Percentiles rank a stretch among this genome's conserved stretches.
These are phyloP conservation scores for Cystoderma amianthinum DNA, from an alignment of 768 basidiomycete species.

Conservation along the genomic window DNA sequence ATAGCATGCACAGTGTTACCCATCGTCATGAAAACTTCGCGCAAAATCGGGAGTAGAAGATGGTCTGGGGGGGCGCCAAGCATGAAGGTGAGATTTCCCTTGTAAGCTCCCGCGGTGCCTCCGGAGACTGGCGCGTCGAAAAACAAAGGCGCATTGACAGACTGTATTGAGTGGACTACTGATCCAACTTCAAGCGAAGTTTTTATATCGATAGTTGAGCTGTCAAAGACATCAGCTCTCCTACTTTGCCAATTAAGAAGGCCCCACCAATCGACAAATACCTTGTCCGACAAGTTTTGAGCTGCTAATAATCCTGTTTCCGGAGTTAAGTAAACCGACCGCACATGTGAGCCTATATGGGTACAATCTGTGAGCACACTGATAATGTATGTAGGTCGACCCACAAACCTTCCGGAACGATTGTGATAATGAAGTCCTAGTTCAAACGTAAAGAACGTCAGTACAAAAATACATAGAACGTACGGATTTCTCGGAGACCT, in stretches of 20 bases:
- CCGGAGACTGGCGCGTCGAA: slow-evolving; percentile 37
- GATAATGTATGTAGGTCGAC: no score
- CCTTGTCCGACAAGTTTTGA: slow-evolving; percentile 23
- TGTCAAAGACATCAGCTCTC: no score
- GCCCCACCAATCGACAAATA: slow-evolving; percentile 34
- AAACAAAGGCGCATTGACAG: slow-evolving; percentile 15
- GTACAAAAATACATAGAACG: slow-evolving; percentile 5
- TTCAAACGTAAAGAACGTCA: not conserved
- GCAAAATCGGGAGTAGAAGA: slow-evolving; percentile 22
- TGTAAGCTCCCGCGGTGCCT: slow-evolving; percentile 30
- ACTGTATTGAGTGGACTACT: slow-evolving; percentile 14
- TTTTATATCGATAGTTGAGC: slow-evolving; percentile 35
- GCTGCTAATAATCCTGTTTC: slow-evolving; percentile 26
- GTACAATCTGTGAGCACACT: no score
- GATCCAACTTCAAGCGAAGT: slow-evolving; percentile 25
- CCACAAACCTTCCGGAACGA: slow-evolving; percentile 33
- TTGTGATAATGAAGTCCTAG: slow-evolving; percentile 31
- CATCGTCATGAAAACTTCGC: slow-evolving; percentile 24
- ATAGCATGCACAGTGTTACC: slow-evolving; percentile 27
- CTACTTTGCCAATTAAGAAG: not conserved
- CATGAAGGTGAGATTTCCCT: slow-evolving; percentile 32
- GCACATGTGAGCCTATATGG: slow-evolving; percentile 31
- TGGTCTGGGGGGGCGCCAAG: slow-evolving; percentile 26
- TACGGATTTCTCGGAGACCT: slow-evolving; percentile 30
- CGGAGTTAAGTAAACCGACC: slow-evolving; percentile 25